Evolutionary conservation across 371 early-diverging fungal species (phyloP), one percentile per base, ranked within the genome.

Genomic region (Gilbertella persicaria): DNA sequence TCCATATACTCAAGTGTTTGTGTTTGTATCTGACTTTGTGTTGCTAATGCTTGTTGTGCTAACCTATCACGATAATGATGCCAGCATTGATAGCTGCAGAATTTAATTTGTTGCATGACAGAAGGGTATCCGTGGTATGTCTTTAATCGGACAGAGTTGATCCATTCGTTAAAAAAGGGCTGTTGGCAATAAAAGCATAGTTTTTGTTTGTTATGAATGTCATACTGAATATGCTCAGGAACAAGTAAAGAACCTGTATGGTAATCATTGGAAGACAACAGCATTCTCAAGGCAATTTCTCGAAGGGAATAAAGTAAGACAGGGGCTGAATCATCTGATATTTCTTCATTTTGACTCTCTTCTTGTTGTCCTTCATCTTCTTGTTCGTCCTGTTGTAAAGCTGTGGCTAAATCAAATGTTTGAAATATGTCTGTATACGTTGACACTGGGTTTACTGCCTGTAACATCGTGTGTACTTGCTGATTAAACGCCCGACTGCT

Each of bases 121-220:
- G 76, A 76, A 8, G 78, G 75, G 53, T 80, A 71, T 0, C 78
- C 78, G 24, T 58, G 62, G 50, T 75, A 80, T 14, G 68, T 68
- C 50, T 76, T 78, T 30, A 77, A 68, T 9, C 78, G 73, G 1
- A 78, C 71, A 30, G 80, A 71, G n/a, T 73, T 76, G 1, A 85
- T 62, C 84, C 83, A 83, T 61, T 85, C 86, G 21, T 77, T 68
- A 29, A 82, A 68, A 54, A 75, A 83, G 0, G 81, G 75, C 21
- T 58, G 26, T 3, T 68, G 55, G 35, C 86, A 85, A 7, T 62
- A 45, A 2, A 60, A 67, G 47, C 86, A 85, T 1, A 60, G 54
- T 14, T 74, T 47, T 17, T 20, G 19, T 10, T 50, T 56, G n/a
- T 43, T 20, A 12, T 29, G 17, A 14, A 80, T 52, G 9, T 80